Evolutionary conservation across 2,329 filamentous ascomycete species (phyloP).

Genomic region (Colletotrichum australisinense): DNA sequence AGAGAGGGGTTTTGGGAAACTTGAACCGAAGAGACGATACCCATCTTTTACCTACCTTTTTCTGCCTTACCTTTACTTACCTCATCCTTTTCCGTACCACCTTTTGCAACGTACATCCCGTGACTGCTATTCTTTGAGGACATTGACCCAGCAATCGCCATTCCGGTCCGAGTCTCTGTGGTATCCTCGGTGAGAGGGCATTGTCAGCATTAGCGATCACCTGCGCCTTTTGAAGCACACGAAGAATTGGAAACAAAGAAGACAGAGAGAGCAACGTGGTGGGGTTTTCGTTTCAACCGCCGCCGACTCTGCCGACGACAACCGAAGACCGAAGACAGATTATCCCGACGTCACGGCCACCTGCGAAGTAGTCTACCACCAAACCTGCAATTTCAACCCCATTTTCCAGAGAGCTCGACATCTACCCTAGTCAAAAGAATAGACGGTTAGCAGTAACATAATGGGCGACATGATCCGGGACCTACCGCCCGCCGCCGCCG

Average conservation of each 20-base stretch:
- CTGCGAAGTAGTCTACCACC: background rate
- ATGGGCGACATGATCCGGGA: slow-evolving; percentile 35
- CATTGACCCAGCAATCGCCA: background rate
- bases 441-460: background rate
- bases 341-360: background rate
- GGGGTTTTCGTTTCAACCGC: background rate
- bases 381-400: background rate
- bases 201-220: background rate
- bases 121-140: background rate
- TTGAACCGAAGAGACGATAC: background rate
- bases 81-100: background rate
- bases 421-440: background rate
- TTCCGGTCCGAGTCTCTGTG: background rate
- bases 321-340: background rate
- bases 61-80: background rate
- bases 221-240: background rate
- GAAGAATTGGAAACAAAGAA: background rate
- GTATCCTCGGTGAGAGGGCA: background rate
- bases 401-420: background rate
- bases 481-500: slow-evolving; percentile 10
- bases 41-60: background rate
- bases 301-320: slow-evolving; percentile 7
- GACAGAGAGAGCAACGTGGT: background rate
- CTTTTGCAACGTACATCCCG: background rate
- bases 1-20: background rate